Evolutionary conservation across 2,329 filamentous ascomycete genomes (phyloP).

Genomic region (Arachnopeziza araneosa): DNA sequence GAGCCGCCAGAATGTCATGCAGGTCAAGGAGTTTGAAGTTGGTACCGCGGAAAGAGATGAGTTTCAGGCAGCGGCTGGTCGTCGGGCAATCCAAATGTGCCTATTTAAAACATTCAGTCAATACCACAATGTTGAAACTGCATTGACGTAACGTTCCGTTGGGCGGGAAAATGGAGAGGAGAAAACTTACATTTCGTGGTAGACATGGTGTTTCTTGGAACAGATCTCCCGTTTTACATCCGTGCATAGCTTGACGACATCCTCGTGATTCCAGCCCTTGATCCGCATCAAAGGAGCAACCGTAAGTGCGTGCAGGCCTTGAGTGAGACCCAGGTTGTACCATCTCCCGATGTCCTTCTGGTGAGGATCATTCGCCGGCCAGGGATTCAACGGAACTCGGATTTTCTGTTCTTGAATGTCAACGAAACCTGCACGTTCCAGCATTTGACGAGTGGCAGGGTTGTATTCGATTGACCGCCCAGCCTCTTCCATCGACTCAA

Average conservation of each 20-base stretch:
- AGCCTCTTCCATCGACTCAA: conserved; percentile 60
- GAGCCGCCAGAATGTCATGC: not conserved
- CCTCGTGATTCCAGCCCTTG: conserved; percentile 52
- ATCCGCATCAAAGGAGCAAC: conserved; percentile 67
- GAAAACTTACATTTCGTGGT: conserved; percentile 69
- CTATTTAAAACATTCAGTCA: conserved; percentile 12
- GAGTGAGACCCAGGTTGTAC: conserved; percentile 75
- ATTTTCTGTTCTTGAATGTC: conserved; percentile 69
- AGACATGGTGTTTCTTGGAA: conserved; percentile 62
- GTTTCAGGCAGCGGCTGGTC: conserved; percentile 10
- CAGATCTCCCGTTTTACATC: conserved; percentile 65
- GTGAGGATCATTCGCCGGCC: conserved; percentile 54
- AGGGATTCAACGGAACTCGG: conserved; percentile 67
- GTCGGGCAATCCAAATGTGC: conserved; percentile 29
- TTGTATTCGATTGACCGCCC: conserved; percentile 63
- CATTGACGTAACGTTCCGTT: not conserved
- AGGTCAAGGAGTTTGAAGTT: not conserved
- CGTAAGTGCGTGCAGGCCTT: conserved; percentile 68
- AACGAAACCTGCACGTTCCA: conserved; percentile 70
- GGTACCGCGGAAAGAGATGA: not conserved
- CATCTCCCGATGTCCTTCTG: conserved; percentile 68
- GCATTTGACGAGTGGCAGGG: conserved; percentile 49
- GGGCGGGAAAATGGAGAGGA: conserved; percentile 1
- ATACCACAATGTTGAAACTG: not conserved
- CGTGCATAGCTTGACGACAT: conserved; percentile 57